Percentiles rank a stretch among this genome's conserved stretches.
Conservation (phyloP, 257 asterid species). For the Solanum rostratum region DNA sequence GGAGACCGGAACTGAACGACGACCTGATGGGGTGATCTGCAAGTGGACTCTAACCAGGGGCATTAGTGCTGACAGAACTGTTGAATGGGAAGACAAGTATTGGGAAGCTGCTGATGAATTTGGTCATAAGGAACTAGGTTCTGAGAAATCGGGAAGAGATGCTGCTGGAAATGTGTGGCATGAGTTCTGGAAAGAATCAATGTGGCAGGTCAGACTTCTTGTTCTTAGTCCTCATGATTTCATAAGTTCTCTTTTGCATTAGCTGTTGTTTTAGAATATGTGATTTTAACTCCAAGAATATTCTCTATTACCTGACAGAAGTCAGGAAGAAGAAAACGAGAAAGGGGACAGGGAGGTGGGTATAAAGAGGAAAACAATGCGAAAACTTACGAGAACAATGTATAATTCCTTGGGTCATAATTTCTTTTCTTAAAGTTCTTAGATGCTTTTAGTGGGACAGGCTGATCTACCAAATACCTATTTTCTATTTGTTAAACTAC, state of each 20-base stretch:
- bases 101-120: slow-evolving; percentile 98
- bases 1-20: slow-evolving; percentile 67
- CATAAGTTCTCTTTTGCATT: neutral
- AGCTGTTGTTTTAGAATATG: neutral
- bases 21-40: slow-evolving; percentile 84
- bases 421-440: neutral
- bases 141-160: slow-evolving; percentile 98
- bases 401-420: neutral
- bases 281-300: neutral
- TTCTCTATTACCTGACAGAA: neutral
- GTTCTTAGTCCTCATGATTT: neutral
- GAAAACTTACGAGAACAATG: neutral
- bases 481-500: neutral
- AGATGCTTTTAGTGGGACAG: neutral
- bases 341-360: neutral
- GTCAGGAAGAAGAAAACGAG: neutral
- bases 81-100: slow-evolving; percentile 91
- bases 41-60: slow-evolving; percentile 82
- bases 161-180: slow-evolving; percentile 89
- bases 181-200: slow-evolving; percentile 85
- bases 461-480: neutral
- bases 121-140: slow-evolving; percentile 89
- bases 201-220: slow-evolving; percentile 51
- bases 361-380: neutral
- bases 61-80: slow-evolving; percentile 53